These are phyloP conservation scores for Populus hybrid DNA, from an alignment of 441 rosid species.

Conservation along the genomic window DNA sequence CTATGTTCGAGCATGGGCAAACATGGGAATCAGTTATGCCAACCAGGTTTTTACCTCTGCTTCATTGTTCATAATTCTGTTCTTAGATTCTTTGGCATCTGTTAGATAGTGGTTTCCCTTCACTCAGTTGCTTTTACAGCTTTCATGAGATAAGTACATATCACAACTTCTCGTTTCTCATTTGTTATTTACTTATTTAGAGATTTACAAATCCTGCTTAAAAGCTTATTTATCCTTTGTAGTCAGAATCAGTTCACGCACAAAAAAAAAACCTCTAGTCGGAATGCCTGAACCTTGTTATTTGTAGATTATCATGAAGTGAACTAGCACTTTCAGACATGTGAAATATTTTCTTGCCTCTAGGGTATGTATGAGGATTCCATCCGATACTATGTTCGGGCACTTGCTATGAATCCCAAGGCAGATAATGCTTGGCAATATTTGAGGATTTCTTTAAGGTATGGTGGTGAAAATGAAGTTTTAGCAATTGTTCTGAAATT, in stretches of 20 bases:
- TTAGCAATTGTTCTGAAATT: background rate
- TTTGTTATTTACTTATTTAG: background rate
- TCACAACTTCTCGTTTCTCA: background rate
- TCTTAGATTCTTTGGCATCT: background rate
- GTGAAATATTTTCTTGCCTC: conserved; percentile 11
- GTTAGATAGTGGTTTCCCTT: background rate
- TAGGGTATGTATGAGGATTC: conserved; percentile 92
- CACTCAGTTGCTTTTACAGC: background rate
- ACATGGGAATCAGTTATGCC: conserved; percentile 99
- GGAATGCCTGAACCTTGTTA: no score
- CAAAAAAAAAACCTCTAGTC: no score
- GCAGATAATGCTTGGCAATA: conserved; percentile 99
- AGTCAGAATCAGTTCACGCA: background rate
- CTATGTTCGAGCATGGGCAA: conserved; percentile 99
- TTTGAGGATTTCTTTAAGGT: conserved; percentile 67
- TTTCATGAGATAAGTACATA: background rate
- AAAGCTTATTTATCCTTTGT: background rate
- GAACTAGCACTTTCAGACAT: background rate
- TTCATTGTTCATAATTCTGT: background rate
- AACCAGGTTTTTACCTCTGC: conserved; percentile 64
- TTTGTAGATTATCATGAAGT: background rate
- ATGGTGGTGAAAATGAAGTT: background rate
- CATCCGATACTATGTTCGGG: conserved; percentile 85
- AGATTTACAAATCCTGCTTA: background rate
- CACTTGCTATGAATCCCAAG: conserved; percentile 97